These are phyloP conservation scores for Raphanus hybrid DNA, from an alignment of 441 rosid species.

Conservation along the genomic window DNA sequence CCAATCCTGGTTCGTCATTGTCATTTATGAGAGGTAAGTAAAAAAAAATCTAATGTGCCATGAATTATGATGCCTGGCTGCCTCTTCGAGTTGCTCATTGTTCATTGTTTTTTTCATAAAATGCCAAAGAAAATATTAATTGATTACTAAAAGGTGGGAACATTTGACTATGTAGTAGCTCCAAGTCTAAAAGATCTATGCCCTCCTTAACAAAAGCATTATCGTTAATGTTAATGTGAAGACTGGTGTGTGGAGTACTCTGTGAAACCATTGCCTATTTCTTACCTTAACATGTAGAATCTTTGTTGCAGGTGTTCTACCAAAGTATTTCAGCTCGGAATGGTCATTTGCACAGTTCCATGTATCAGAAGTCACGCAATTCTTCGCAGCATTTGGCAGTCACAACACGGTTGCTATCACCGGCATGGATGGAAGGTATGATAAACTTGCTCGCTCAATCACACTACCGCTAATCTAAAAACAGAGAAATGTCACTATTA, in stretches of 20 bases:
- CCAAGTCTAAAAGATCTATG: constrained; percentile 5
- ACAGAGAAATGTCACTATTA: not conserved
- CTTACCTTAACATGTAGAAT: not conserved
- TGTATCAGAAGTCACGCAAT: constrained; percentile 66
- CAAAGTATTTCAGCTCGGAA: constrained; percentile 88
- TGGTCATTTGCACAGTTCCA: constrained; percentile 92
- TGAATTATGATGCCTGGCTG: no score
- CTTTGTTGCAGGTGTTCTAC: constrained; percentile 64
- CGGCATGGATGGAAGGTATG: constrained; percentile 85
- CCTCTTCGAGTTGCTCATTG: no score
- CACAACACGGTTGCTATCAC: constrained; percentile 65
- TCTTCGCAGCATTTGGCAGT: constrained; percentile 77
- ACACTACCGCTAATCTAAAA: not conserved
- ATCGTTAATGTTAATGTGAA: not conserved
- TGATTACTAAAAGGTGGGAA: not conserved
- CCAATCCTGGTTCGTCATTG: constrained; percentile 76
- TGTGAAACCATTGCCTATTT: constrained; percentile 12
- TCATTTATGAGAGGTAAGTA: constrained; percentile 80
- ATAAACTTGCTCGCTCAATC: not conserved
- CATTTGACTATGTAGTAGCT: not conserved
- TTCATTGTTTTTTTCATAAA: not conserved
- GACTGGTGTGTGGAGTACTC: not conserved
- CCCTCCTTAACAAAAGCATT: not conserved
- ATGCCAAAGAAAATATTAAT: not conserved
- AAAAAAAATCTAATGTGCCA: not conserved